These are phyloP conservation scores for Quercus suber DNA, from an alignment of 306 rosid species.

Conservation along the genomic window DNA sequence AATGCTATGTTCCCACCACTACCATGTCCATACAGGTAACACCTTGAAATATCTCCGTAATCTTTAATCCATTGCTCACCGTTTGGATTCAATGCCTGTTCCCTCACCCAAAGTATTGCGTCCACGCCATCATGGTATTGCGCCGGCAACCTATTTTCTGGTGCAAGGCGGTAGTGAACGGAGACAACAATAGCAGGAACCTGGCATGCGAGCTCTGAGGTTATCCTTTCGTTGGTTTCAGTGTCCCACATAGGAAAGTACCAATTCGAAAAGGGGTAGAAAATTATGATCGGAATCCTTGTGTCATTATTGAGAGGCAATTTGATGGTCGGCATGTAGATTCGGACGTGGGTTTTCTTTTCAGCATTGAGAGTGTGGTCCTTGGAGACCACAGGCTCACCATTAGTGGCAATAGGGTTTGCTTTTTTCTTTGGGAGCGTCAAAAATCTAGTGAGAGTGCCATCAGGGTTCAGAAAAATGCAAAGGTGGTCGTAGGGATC, in stretches of 20 bases:
- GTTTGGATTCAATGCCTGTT: constrained; percentile 17
- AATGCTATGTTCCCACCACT: constrained; percentile 64
- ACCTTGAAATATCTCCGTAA: constrained; percentile 59
- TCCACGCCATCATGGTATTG: constrained; percentile 41
- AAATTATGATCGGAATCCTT: constrained; percentile 46
- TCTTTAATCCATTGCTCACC: constrained; percentile 66
- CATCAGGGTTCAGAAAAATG: too few species aligned
- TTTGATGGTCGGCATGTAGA: constrained; percentile 43
- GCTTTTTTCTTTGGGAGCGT: too few species aligned
- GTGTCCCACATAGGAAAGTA: not conserved
- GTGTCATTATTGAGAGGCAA: constrained; percentile 56
- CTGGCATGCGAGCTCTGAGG: constrained; percentile 18
- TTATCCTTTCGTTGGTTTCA: not conserved
- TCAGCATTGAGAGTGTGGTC: constrained; percentile 34
- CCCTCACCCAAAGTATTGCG: constrained; percentile 42
- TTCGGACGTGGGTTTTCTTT: constrained; percentile 32
- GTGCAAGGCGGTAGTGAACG: constrained; percentile 36
- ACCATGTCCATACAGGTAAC: constrained; percentile 47
- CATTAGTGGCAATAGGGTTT: not conserved
- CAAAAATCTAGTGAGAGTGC: too few species aligned
- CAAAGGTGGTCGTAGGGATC: too few species aligned
- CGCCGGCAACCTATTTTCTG: constrained; percentile 48
- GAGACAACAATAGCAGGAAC: constrained; percentile 52
- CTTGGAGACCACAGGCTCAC: constrained; percentile 29
- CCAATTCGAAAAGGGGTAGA: constrained; percentile 49